Conservation (phyloP, 2,329 filamentous ascomycete genomes). For the Botrytis pseudocinerea region DNA sequence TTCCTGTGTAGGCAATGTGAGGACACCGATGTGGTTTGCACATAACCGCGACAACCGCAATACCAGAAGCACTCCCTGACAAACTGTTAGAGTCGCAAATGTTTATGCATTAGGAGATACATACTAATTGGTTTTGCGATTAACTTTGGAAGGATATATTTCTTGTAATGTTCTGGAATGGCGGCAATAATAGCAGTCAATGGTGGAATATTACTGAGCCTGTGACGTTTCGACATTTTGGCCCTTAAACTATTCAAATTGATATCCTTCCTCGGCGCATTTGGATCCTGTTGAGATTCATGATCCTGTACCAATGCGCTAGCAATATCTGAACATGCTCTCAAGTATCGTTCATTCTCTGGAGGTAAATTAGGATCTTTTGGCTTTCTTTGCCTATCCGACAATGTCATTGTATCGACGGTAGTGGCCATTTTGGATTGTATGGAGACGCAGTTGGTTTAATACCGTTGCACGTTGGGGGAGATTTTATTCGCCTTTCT, state of each 20-base stretch:
- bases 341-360: slow-evolving; percentile 91
- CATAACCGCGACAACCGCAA: slow-evolving; percentile 98
- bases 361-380: slow-evolving; percentile 77
- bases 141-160: slow-evolving; percentile 94
- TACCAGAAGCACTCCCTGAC: slow-evolving; percentile 88
- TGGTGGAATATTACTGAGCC: slow-evolving; percentile 81
- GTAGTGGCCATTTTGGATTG: slow-evolving; percentile 57
- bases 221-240: slow-evolving; percentile 90
- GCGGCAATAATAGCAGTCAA: slow-evolving; percentile 96
- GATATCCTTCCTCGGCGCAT: slow-evolving; percentile 76
- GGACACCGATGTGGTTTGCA: slow-evolving; percentile 98
- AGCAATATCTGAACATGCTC: slow-evolving; percentile 93
- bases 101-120: slow-evolving; percentile 36
- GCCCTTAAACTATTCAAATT: slow-evolving; percentile 88
- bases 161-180: slow-evolving; percentile 99
- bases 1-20: slow-evolving; percentile 97
- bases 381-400: slow-evolving; percentile 54
- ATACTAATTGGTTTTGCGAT: slow-evolving; percentile 93
- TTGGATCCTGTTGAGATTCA: slow-evolving; percentile 73
- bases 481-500: background rate
- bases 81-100: slow-evolving; percentile 25
- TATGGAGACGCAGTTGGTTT: background rate
- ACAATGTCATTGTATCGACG: slow-evolving; percentile 58
- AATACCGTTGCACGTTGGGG: background rate
- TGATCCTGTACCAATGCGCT: slow-evolving; percentile 93